These are phyloP conservation scores for Claviceps sp. DNA, from an alignment of 2,329 filamentous ascomycete species.

Conservation along the genomic window DNA sequence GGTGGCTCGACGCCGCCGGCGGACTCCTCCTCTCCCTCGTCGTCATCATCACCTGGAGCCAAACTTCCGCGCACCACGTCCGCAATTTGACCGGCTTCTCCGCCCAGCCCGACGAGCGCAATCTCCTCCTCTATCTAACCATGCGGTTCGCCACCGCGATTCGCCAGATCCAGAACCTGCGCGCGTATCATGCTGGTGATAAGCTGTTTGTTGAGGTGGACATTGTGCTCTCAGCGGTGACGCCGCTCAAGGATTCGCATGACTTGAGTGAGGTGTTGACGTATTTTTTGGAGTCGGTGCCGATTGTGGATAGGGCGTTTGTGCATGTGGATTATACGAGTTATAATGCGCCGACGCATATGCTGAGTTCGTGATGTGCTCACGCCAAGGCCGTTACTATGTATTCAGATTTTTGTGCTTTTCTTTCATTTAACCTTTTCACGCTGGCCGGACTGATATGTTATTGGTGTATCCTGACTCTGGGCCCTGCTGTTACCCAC, in stretches of 20 bases:
- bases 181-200: conserved; percentile 75
- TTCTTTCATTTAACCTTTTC: not conserved
- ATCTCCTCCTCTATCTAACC: conserved; percentile 76
- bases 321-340: conserved; percentile 53
- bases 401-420: not conserved
- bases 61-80: conserved; percentile 63
- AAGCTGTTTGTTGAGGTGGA: conserved; percentile 74
- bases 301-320: conserved; percentile 61
- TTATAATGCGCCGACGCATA: conserved; percentile 48
- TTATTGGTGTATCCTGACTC: too few species aligned
- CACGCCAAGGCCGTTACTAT: not conserved
- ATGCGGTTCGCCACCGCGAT: conserved; percentile 90
- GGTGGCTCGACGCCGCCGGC: conserved; percentile 75
- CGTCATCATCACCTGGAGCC: conserved; percentile 68
- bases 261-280: conserved; percentile 66
- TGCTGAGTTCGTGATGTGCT: conserved; percentile 22
- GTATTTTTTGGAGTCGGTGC: conserved; percentile 74
- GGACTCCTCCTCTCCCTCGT: conserved; percentile 65
- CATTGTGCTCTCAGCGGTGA: conserved; percentile 66
- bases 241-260: conserved; percentile 65
- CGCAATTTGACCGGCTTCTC: conserved; percentile 69
- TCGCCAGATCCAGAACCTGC: conserved; percentile 69
- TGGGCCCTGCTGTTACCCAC: too few species aligned
- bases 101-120: conserved; percentile 67
- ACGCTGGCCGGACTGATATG: too few species aligned